Percentiles rank a stretch among this genome's conserved stretches.
These are phyloP conservation scores for Boletellus ananiceps DNA, from an alignment of 768 basidiomycete species.

Conservation along the genomic window DNA sequence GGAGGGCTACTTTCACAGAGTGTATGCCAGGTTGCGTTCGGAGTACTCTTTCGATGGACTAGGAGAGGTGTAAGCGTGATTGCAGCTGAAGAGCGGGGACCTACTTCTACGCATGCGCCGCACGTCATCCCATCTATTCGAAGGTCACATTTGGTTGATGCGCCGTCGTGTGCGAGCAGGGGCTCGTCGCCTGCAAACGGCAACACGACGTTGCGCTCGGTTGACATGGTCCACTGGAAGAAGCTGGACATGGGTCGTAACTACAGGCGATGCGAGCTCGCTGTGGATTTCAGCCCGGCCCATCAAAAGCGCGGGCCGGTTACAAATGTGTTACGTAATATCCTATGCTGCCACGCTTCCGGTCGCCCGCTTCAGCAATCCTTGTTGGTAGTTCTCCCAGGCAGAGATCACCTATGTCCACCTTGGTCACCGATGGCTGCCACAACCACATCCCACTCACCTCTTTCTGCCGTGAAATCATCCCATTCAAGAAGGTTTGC, in stretches of 20 bases:
- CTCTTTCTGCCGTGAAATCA: conserved; percentile 82
- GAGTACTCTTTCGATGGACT: conserved; percentile 86
- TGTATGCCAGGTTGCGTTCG: conserved; percentile 83
- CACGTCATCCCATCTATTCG: conserved; percentile 90
- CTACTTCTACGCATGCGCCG: conserved; percentile 81
- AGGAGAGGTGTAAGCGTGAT: not conserved
- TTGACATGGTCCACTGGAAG: conserved; percentile 7
- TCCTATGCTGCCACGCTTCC: not conserved
- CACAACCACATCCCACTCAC: conserved; percentile 32
- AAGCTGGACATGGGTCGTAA: not conserved
- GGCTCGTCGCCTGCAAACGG: conserved; percentile 19
- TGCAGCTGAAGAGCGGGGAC: conserved; percentile 15
- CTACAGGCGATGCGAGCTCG: not conserved
- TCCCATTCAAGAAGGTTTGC: conserved; percentile 79
- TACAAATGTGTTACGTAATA: conserved; percentile 11
- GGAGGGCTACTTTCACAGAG: conserved; percentile 90
- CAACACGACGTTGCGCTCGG: conserved; percentile 11
- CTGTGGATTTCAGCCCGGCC: too few relatives aligned
- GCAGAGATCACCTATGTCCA: conserved; percentile 57
- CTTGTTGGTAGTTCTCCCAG: conserved; percentile 83
- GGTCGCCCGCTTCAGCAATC: conserved; percentile 48
- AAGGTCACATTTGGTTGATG: conserved; percentile 62
- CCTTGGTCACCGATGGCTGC: not conserved
- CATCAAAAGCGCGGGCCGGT: not conserved
- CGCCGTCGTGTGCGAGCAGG: conserved; percentile 14